Base-by-base conservation (phyloP, 495 filamentous ascomycete species). In the Aspergillus ostianus region DNA sequence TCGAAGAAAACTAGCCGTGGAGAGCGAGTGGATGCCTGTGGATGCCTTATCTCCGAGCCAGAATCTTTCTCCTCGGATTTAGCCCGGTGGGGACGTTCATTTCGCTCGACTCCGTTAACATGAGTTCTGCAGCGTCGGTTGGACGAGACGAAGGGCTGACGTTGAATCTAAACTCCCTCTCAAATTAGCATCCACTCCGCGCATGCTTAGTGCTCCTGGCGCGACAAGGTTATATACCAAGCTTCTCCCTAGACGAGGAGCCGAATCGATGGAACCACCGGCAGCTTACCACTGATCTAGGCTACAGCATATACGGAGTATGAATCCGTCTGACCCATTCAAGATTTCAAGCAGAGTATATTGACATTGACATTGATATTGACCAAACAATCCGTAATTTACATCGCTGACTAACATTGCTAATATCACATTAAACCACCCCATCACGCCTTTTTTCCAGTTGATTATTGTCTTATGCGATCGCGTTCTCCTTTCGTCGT, bases 401-500 rank as follows among this genome's bases (percentile, higher is more conserved):
- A 41, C 36, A 41, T 41, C 36, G 36, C 23, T 49, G n/a, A 49
- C n/a, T 15, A 49, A 49, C 23, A 49, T 20, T 41, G 32, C n/a
- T 21, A 52, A 15, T n/a, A 20, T 26, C 23, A 4, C 27, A 52
- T 20, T 18, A 49, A 48, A 52, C 36, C 48, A 9, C 1, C 30
- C 20, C 58, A 21, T 32, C 29, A 36, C 41, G 20, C 20, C 47
- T 19, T 19, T 29, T 19, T 20, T 15, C 48, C 23, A 13, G 29
- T 63, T 2, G 20, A n/a, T 21, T 2, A 32, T 21, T 12, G 13
- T 6, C 2, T 47, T 49, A 20, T 21, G 19, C 47, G 18, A 49
- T 49, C 47, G 47, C 47, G 49, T 73, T 66, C 36, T 70, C 63
- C 49, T 70, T 68, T 21, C 67, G 70, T 47, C 68, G 67, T 2